Conservation (phyloP, 164 flowering plant species). For the Buxus sempervirens region DNA sequence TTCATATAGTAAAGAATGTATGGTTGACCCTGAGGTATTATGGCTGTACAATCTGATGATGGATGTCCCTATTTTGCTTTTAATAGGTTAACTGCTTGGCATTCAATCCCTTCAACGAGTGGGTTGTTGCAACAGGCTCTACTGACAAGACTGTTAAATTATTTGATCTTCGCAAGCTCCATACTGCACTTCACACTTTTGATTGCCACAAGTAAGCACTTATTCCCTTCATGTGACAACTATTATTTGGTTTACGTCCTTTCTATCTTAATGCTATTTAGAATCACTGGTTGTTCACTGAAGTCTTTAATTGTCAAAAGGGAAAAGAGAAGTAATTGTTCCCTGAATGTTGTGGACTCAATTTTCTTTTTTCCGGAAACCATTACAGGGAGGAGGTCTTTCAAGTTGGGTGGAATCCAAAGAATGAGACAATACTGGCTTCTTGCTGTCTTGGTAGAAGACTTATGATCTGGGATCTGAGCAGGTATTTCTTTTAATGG, state of each 20-base stretch:
- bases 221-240: not conserved
- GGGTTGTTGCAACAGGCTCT: slow-evolving; percentile 96
- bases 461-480: slow-evolving; percentile 98
- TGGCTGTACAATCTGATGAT: no score
- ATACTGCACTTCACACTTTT: slow-evolving; percentile 75
- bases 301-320: not conserved
- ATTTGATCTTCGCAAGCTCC: slow-evolving; percentile 87
- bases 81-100: slow-evolving; percentile 90
- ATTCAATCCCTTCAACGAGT: slow-evolving; percentile 93
- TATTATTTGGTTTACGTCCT: not conserved
- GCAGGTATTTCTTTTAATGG: slow-evolving; percentile 68
- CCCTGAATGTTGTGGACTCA: not conserved
- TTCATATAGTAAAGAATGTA: not conserved
- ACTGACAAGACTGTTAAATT: slow-evolving; percentile 94
- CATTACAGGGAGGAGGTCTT: slow-evolving; percentile 82
- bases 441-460: slow-evolving; percentile 96
- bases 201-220: slow-evolving; percentile 85
- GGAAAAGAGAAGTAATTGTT: no score
- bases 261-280: not conserved
- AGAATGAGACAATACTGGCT: slow-evolving; percentile 92
- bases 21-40: not conserved
- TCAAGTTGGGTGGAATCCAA: slow-evolving; percentile 96
- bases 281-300: not conserved
- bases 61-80: not conserved
- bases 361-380: slow-evolving; percentile 1